Evolutionary conservation across 257 asterid species (phyloP), one percentile per base, ranked within the genome.

Genomic region (Penstemon barbatus): DNA sequence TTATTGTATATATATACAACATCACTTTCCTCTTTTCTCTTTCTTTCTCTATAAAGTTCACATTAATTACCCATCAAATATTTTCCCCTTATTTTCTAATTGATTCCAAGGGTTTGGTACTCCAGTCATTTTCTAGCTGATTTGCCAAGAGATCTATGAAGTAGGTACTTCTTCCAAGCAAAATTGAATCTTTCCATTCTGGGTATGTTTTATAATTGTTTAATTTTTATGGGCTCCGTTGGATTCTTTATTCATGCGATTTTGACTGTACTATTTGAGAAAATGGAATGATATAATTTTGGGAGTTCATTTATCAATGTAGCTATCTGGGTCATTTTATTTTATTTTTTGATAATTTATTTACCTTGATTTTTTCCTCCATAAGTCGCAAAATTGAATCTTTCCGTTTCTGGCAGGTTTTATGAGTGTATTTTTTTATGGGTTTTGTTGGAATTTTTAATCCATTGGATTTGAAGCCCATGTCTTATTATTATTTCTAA

Each of bases 121-220:
- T 45, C 57, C 13, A 11, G 65, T 72, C 56, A 19, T 61, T 72
- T 60, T 69, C 56, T 61, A 61, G 65, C 77, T 73, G 75, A 50
- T 57, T 75, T 53, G 36, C 57, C 66, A 55, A 61, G 51, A 63
- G 39, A 43, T 79, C 40, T 68, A 57, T 70, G 70, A 52, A 65
- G 58, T 74, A 72, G 33, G 73, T 65, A 42, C 25, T 63, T 75
- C 12, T 55, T 66, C 25, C 6, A 49, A 49, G 5, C 50, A 39
- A 69, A 45, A 40, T 53, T 57, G 56, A 43, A 37, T 80, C 54
- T 82, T 77, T 63, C 66, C 33, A 6, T 42, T 66, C 74, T 61
- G 8, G 42, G 68, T 15, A 36, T 8, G 41, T 71, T 69, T 19
- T 45, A 25, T 7, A 61, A 53, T 25, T 25, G 36, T 49, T 44